A percentile compares a stretch with the other conserved stretches of the same genome.
Evolutionary conservation across 2,329 filamentous ascomycete species (phyloP).

Genomic region (Colletotrichum eleusines): DNA sequence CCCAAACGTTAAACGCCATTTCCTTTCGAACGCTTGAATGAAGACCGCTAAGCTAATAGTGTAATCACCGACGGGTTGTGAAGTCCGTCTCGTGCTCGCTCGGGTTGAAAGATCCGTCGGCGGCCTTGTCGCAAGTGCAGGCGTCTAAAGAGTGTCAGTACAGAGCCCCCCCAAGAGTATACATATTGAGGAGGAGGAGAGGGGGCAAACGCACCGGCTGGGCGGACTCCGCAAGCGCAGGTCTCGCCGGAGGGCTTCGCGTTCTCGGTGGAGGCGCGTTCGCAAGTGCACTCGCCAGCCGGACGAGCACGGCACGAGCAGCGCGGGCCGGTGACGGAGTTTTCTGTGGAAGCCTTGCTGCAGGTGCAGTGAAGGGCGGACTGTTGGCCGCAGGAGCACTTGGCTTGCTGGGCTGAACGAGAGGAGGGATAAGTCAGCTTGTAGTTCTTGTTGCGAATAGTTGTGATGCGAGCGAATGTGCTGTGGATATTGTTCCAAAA

Average conservation of each 20-base stretch:
- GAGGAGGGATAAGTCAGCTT: slow-evolving; percentile 19
- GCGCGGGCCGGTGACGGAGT: slow-evolving; percentile 76
- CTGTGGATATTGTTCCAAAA: neutral
- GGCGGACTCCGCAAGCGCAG: slow-evolving; percentile 83
- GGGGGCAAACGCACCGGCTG: slow-evolving; percentile 74
- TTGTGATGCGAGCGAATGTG: slow-evolving; percentile 23
- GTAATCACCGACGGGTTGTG: slow-evolving; percentile 66
- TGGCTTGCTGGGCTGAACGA: slow-evolving; percentile 69
- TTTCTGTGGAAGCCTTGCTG: slow-evolving; percentile 81
- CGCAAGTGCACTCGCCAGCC: slow-evolving; percentile 85
- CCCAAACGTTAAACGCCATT: neutral
- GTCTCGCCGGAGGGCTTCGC: slow-evolving; percentile 67
- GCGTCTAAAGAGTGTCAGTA: slow-evolving; percentile 58
- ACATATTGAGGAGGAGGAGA: too few relatives aligned
- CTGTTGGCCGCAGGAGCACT: slow-evolving; percentile 91
- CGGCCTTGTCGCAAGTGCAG: slow-evolving; percentile 86
- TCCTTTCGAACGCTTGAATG: neutral
- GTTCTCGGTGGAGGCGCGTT: slow-evolving; percentile 79
- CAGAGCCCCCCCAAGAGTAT: neutral
- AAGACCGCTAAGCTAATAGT: neutral
- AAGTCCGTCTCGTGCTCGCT: slow-evolving; percentile 84
- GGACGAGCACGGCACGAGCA: slow-evolving; percentile 88
- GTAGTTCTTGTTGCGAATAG: neutral
- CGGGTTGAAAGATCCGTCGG: slow-evolving; percentile 71
- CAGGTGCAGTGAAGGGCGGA: slow-evolving; percentile 89